Evolutionary conservation across 2,329 filamentous ascomycete genomes (phyloP), one percentile per base, ranked within the genome.

Genomic region (Graphiopsis chlorocephala): DNA sequence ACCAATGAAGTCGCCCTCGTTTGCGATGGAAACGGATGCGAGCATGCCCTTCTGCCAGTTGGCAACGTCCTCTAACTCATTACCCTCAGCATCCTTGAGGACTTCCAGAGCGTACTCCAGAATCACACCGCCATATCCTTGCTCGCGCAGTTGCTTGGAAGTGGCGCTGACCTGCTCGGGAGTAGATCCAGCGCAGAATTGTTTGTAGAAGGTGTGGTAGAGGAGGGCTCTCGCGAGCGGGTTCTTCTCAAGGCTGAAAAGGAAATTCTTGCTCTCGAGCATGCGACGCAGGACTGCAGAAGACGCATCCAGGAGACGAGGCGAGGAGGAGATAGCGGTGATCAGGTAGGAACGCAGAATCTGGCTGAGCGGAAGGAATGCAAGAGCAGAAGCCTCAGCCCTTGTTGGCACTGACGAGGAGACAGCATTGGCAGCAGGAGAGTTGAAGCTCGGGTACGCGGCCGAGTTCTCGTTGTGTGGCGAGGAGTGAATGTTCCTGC

Each of bases 161-260:
- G 90, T 93, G 31, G 75, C 78, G 48, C 82, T 80, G 1, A 96
- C 89, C 77, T 97, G 91, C 1, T 76, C 72, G 0, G 84, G 82
- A 57, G 86, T 90, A 78, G 93, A 90, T 29, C 93, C 93, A 0
- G 91, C 92, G 77, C 93, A 97, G 78, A 96, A 97, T 72, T 97
- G 93, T 26, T 88, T 87, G 76, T 97, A 97, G 72, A 97, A 93
- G 0, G 92, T 96, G 74, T 88, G 86, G 75, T 93, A 92, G 58
- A 97, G 81, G 48, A 93, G 74, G 66, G 82, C 85, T 50, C 87
- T 85, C 17, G 96, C 82, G 1, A 94, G 55, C 0, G 86, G 86
- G 74, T 96, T 97, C 61, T 80, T 82, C 73, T 96, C 92, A 4
- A 92, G 88, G 75, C 89, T 89, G 64, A 95, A 82, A 0, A 93